Base-by-base conservation (phyloP, 2,329 filamentous ascomycete species). In the Didymella arachidicola region DNA sequence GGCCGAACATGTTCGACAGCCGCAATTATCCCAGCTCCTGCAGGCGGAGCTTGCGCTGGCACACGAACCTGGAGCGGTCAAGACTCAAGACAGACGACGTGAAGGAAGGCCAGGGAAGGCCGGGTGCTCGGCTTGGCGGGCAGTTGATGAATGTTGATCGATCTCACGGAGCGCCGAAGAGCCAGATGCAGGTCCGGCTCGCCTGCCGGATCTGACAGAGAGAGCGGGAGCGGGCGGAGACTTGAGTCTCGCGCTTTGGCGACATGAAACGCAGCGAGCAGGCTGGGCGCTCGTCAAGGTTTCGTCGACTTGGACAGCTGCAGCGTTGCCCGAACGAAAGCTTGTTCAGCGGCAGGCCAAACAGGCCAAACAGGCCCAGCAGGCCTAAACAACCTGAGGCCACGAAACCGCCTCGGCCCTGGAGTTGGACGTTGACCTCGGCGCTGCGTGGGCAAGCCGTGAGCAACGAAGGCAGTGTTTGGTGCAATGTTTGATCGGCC, bases 401-500 rank as follows among this genome's bases (percentile, higher is more conserved):
- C 42, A 49, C 43, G 58, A 59, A 53, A 61, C 57, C 53, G 60
- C 41, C 8, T 25, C 32, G 38, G 39, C 39, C 32, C 53, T 57
- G 49, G 22, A 22, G 22, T 22, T 22, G 22, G 44, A 53, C 52
- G 52, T 36, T 52, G 53, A 51, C 49, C 41, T 49, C 57, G 61
- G 60, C 59, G 61, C 55, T 60, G 60, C 45, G 48, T 53, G 59
- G 32, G 51, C 22, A 22, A 22, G 22, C 22, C 22, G 22, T 43
- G 49, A 50, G 45, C 45, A 32, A 34, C 30, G 32, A 53, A 50
- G 51, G 57, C 54, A 57, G 65, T 63, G 60, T 60, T 56, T 61
- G 66, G 65, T 60, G 65, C 64, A 42, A 61, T 61, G 71, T 66
- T 63, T 70, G 72, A 74, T 73, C 70, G 66, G 64, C 71, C 72